A percentile compares a stretch with the other conserved stretches of the same genome.
Conservation (phyloP, 2,329 filamentous ascomycete species). For the Teratosphaeria zuluensis region DNA sequence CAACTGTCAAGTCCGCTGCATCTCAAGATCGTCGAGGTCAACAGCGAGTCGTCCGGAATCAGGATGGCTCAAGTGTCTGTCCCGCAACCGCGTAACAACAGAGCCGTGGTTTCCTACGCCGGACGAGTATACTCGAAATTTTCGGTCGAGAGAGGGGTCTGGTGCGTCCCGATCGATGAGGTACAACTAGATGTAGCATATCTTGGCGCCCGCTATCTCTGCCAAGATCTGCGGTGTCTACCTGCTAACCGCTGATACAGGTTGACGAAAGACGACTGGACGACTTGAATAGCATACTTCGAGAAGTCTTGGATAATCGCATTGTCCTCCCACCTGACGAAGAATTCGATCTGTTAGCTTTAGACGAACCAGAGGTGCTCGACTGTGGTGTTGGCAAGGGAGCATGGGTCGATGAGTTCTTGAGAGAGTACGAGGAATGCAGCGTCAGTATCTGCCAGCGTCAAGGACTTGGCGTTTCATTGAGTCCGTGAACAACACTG, state of each 20-base stretch:
- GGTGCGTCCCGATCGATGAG: slow-evolving; percentile 27
- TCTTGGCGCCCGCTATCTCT: not conserved
- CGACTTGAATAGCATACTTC: slow-evolving; percentile 20
- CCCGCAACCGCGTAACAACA: slow-evolving; percentile 19
- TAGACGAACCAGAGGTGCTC: slow-evolving; percentile 18
- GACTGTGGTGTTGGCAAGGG: slow-evolving; percentile 26
- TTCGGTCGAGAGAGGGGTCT: slow-evolving; percentile 16
- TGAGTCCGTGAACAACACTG: not conserved
- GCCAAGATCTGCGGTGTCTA: not conserved
- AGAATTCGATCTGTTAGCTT: not conserved
- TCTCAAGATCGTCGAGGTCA: not conserved
- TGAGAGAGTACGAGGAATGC: slow-evolving; percentile 24
- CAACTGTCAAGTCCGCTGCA: not conserved
- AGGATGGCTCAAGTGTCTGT: not conserved
- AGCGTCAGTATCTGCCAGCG: slow-evolving; percentile 8
- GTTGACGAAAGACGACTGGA: slow-evolving; percentile 21
- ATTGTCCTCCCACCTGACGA: slow-evolving; percentile 14
- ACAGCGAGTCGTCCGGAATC: not conserved
- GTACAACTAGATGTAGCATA: slow-evolving; percentile 8
- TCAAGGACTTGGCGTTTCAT: not conserved
- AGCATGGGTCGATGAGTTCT: slow-evolving; percentile 24
- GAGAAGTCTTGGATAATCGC: slow-evolving; percentile 13
- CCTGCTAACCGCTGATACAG: slow-evolving; percentile 8
- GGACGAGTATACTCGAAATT: slow-evolving; percentile 19
- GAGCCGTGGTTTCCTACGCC: slow-evolving; percentile 5